Percentiles rank a stretch among this genome's conserved stretches.
These are phyloP conservation scores for Clarireedia sp. DNA, from an alignment of 2,329 filamentous ascomycete genomes.

Conservation along the genomic window DNA sequence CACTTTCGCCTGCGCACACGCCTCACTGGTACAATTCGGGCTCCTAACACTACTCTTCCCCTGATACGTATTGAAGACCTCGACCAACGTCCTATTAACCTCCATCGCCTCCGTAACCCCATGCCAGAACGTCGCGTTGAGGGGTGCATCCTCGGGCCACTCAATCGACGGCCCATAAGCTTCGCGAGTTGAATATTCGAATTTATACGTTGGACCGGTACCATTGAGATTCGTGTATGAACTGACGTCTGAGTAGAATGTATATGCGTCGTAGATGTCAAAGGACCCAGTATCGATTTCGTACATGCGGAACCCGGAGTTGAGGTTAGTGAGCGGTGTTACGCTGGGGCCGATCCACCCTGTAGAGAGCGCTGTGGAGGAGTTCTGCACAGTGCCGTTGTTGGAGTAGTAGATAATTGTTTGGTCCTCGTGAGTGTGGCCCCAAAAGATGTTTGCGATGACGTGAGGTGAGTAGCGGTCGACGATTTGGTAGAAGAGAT, in stretches of 20 bases:
- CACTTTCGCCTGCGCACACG: slow-evolving; percentile 45
- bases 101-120: slow-evolving; percentile 50
- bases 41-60: slow-evolving; percentile 43
- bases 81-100: slow-evolving; percentile 39
- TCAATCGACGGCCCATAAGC: slow-evolving; percentile 36
- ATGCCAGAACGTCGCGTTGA: slow-evolving; percentile 55
- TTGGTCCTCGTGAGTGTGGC: slow-evolving; percentile 48
- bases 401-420: slow-evolving; percentile 46
- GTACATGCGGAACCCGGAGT: slow-evolving; percentile 45
- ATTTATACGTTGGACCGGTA: slow-evolving; percentile 39
- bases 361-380: slow-evolving; percentile 37
- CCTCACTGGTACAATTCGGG: slow-evolving; percentile 43
- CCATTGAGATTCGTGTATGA: slow-evolving; percentile 33
- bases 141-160: slow-evolving; percentile 41
- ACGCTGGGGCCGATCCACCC: slow-evolving; percentile 46
- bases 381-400: slow-evolving; percentile 37
- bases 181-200: slow-evolving; percentile 45
- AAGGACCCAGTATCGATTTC: slow-evolving; percentile 47
- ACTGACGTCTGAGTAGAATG: slow-evolving; percentile 44
- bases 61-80: slow-evolving; percentile 42
- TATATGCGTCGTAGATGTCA: slow-evolving; percentile 46
- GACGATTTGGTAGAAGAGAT: slow-evolving; percentile 47
- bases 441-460: slow-evolving; percentile 47
- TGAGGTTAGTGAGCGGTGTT: slow-evolving; percentile 46
- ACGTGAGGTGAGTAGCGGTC: slow-evolving; percentile 47